These are phyloP conservation scores for Myriangium duriaei DNA, from an alignment of 2,329 filamentous ascomycete genomes.

Conservation along the genomic window DNA sequence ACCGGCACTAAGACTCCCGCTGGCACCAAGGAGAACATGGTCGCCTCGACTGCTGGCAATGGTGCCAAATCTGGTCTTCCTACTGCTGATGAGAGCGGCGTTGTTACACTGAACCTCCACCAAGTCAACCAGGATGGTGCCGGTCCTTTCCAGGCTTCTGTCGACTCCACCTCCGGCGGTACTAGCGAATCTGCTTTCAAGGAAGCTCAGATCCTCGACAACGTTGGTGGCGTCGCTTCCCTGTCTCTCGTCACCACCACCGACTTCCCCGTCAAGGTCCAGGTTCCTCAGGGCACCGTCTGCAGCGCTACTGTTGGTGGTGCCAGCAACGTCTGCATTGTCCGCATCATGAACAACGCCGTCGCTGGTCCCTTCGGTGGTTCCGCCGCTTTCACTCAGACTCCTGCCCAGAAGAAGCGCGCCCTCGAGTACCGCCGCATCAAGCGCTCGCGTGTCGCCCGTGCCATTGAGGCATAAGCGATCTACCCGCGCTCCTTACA, in stretches of 20 bases:
- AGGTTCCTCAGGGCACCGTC: conserved; percentile 56
- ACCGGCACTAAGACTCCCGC: conserved; percentile 36
- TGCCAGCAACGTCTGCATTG: conserved; percentile 50
- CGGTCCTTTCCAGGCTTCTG: conserved; percentile 46
- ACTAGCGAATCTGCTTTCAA: conserved; percentile 49
- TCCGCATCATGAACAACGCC: conserved; percentile 50
- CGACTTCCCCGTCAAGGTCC: conserved; percentile 52
- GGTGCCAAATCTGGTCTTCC: conserved; percentile 46
- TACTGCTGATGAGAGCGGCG: conserved; percentile 48
- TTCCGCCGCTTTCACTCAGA: conserved; percentile 53
- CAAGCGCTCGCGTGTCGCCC: conserved; percentile 1
- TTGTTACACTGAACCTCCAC: conserved; percentile 52
- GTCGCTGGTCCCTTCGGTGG: conserved; percentile 55
- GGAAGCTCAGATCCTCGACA: conserved; percentile 46
- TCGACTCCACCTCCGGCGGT: conserved; percentile 53
- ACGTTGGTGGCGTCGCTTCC: conserved; percentile 44
- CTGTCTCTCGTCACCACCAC: conserved; percentile 47
- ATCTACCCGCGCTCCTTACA: no score
- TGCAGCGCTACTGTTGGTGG: conserved; percentile 49
- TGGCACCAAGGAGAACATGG: conserved; percentile 39
- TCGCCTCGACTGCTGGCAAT: conserved; percentile 41
- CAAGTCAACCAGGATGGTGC: conserved; percentile 62
- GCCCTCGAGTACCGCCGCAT: conserved; percentile 41
- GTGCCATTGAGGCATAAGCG: background rate
- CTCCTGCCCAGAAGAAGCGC: conserved; percentile 45